phyloP scores from a whole-genome alignment of 768 basidiomycete genomes.

The Kwoniella dendrophila region DNA sequence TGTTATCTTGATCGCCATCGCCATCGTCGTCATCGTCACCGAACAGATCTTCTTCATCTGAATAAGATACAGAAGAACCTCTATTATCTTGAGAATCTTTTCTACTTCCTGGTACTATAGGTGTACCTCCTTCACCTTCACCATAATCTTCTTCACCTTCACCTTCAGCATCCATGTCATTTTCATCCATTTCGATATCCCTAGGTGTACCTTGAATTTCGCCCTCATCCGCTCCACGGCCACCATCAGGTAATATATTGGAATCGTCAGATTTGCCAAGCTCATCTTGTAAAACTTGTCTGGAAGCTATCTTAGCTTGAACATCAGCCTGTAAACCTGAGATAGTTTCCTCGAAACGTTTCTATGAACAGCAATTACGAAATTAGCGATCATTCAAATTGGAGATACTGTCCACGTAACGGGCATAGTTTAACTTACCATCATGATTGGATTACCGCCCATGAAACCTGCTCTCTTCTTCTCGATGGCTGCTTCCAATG shows the following conservation, averaged over 20 bases:
- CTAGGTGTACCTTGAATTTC: neutral
- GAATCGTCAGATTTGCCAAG: conserved; percentile 29
- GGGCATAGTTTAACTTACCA: conserved; percentile 28
- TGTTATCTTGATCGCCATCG: conserved; percentile 27
- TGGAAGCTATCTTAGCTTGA: conserved; percentile 37
- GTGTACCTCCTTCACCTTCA: conserved; percentile 25
- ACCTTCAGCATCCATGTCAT: conserved; percentile 12
- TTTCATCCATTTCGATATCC: conserved; percentile 8
- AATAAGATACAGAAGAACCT: conserved; percentile 17
- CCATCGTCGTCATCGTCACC: conserved; percentile 28
- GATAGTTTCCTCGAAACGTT: conserved; percentile 51
- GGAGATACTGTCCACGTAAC: too few relatives aligned
- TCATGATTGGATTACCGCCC: conserved; percentile 49
- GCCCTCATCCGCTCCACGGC: neutral
- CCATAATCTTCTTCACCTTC: conserved; percentile 20
- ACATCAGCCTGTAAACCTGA: conserved; percentile 44
- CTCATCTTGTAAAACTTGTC: conserved; percentile 42
- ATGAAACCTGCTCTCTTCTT: conserved; percentile 46
- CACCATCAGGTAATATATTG: conserved; percentile 7
- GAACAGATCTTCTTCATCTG: conserved; percentile 25
- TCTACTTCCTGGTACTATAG: conserved; percentile 5
- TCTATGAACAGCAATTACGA: conserved; percentile 27
- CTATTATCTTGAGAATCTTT: conserved; percentile 4
- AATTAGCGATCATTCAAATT: too few relatives aligned
- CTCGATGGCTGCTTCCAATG: conserved; percentile 44